These are phyloP conservation scores for Lodderomyces oxycetoniae DNA, from an alignment of 1,139 yeast genomes.

Conservation along the genomic window DNA sequence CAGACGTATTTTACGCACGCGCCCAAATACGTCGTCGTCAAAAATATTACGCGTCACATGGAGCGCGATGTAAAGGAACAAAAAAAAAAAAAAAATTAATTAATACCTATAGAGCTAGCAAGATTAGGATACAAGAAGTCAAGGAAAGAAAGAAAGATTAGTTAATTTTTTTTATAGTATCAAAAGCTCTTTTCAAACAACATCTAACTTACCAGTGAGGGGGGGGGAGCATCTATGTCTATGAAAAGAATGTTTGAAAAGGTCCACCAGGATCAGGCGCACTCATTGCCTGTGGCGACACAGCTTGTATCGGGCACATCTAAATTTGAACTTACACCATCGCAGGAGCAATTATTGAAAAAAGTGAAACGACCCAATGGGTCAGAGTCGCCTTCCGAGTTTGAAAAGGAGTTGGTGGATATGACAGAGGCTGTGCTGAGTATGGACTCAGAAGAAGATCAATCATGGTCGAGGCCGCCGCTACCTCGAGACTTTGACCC, in stretches of 20 bases:
- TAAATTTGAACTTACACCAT: conserved; percentile 21
- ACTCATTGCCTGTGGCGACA: conserved; percentile 40
- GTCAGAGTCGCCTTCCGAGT: conserved; percentile 49
- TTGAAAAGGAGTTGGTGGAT: conserved; percentile 58
- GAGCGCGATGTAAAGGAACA: no score
- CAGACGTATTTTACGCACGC: no score
- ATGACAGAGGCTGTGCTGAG: conserved; percentile 47
- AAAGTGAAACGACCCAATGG: conserved; percentile 34
- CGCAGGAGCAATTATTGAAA: conserved; percentile 34
- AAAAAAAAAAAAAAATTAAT: no score
- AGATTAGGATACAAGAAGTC: no score
- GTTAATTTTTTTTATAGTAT: no score
- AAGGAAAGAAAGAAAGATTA: no score
- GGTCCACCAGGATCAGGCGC: conserved; percentile 14
- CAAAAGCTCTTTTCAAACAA: no score
- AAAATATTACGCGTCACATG: no score
- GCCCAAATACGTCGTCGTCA: no score
- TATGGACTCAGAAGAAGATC: conserved; percentile 38
- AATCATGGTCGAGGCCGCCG: conserved; percentile 60
- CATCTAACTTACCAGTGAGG: no score
- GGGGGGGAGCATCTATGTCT: conserved; percentile 12
- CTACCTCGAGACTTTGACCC: conserved; percentile 49
- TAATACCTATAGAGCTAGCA: no score
- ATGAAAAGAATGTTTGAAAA: conserved; percentile 12
- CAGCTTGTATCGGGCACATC: conserved; percentile 21